Percentiles rank a stretch among this genome's conserved stretches.
phyloP scores from a whole-genome alignment of 2,329 filamentous ascomycete species.

The Colletotrichum costaricense region DNA sequence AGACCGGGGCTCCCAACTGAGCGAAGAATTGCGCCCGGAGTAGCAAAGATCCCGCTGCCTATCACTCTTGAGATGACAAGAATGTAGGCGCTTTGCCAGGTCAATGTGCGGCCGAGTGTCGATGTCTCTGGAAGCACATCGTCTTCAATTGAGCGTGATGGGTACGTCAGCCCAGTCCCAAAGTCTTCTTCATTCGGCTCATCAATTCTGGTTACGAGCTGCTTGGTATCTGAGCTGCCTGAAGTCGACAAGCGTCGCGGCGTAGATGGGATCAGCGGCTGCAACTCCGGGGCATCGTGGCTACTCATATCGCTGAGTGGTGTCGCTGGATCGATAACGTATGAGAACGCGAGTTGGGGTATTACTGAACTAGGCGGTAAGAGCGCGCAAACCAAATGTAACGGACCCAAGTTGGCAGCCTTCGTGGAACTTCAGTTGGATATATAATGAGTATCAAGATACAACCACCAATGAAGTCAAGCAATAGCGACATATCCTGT shows the following conservation, averaged over 20 bases:
- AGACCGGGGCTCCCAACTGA: slow-evolving; percentile 75
- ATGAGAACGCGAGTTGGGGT: neutral
- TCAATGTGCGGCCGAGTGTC: slow-evolving; percentile 67
- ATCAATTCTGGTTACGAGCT: neutral
- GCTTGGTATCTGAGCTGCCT: neutral
- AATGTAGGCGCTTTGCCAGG: slow-evolving; percentile 73
- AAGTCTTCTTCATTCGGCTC: neutral
- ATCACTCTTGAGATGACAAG: slow-evolving; percentile 76
- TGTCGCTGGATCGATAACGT: too few relatives aligned
- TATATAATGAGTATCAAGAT: neutral
- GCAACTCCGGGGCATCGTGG: slow-evolving; percentile 1
- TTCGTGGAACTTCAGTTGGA: too few relatives aligned
- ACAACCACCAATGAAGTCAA: neutral
- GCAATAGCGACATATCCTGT: neutral
- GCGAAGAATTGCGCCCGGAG: slow-evolving; percentile 74
- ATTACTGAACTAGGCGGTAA: too few relatives aligned
- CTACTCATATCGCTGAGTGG: neutral
- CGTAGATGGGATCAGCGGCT: slow-evolving; percentile 5
- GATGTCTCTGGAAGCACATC: slow-evolving; percentile 70
- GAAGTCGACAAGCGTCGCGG: neutral
- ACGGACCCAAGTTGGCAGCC: neutral
- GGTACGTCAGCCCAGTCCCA: neutral
- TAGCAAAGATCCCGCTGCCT: slow-evolving; percentile 79
- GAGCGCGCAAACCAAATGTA: neutral
- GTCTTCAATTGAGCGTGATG: slow-evolving; percentile 58